phyloP scores from a whole-genome alignment of 75 land plant species.

The Sequoiadendron giganteum region DNA sequence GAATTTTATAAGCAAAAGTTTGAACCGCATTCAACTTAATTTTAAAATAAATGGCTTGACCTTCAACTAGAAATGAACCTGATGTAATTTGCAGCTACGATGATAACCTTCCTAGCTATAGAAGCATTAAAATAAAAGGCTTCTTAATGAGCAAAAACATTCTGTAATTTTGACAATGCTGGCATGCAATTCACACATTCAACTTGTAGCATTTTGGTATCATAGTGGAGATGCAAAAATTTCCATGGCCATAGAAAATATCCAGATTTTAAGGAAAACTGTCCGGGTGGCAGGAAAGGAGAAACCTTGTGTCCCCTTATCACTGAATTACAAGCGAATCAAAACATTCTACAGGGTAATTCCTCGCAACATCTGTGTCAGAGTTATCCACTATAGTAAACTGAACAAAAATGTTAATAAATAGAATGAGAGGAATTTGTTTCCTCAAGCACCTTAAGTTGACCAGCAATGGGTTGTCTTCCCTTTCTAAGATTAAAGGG shows the following conservation, averaged over 20 bases:
- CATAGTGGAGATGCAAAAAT: neutral
- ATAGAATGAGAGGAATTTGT: neutral
- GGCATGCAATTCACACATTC: neutral
- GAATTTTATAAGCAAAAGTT: neutral
- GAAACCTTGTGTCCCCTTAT: neutral
- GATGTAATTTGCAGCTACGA: neutral
- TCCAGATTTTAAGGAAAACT: neutral
- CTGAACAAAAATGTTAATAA: neutral
- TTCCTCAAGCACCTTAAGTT: neutral
- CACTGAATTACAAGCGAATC: neutral
- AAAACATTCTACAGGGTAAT: neutral
- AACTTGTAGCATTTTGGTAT: neutral
- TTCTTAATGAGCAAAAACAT: neutral
- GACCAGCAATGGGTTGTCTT: neutral
- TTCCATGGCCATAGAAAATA: neutral
- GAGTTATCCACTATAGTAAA: neutral
- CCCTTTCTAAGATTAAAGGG: neutral
- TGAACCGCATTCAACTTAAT: too few species aligned
- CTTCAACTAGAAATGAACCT: neutral
- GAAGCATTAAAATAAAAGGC: neutral
- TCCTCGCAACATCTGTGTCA: neutral
- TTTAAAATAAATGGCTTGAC: neutral
- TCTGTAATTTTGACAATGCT: neutral
- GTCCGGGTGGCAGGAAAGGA: neutral
- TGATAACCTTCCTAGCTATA: neutral